phyloP scores from a whole-genome alignment of 2,329 filamentous ascomycete genomes.

The Penicillium corylophilum region DNA sequence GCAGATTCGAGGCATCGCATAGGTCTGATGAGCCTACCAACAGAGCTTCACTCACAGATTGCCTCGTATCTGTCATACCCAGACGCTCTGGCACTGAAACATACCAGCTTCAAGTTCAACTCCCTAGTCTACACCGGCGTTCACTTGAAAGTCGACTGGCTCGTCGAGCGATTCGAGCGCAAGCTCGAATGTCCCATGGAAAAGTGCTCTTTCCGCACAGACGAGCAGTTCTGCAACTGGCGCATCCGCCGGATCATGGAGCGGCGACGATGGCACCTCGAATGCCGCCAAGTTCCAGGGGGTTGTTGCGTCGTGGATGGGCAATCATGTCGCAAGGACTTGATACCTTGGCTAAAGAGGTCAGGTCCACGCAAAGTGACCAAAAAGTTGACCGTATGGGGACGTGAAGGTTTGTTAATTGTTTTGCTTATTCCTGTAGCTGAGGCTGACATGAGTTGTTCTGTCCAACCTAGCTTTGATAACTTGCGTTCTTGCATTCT shows the following conservation, averaged over 20 bases:
- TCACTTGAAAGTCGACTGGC: constrained; percentile 66
- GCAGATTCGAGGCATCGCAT: neutral
- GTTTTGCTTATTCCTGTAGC: neutral
- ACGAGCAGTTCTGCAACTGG: constrained; percentile 43
- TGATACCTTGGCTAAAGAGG: constrained; percentile 33
- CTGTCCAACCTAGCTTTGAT: constrained; percentile 3
- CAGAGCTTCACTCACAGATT: constrained; percentile 67
- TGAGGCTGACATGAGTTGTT: neutral
- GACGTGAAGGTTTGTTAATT: constrained; percentile 31
- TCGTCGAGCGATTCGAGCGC: constrained; percentile 61
- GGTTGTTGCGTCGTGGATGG: constrained; percentile 43
- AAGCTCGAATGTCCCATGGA: constrained; percentile 65
- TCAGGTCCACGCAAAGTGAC: constrained; percentile 16
- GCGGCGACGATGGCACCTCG: constrained; percentile 40
- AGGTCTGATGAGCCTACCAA: constrained; percentile 56
- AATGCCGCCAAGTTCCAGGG: constrained; percentile 32
- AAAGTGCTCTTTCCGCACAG: constrained; percentile 43
- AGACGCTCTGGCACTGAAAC: constrained; percentile 69
- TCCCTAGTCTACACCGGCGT: constrained; percentile 64
- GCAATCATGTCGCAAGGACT: constrained; percentile 30
- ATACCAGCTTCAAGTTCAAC: constrained; percentile 64
- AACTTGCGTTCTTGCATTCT: neutral
- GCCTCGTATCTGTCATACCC: constrained; percentile 63
- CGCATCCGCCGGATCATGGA: constrained; percentile 45
- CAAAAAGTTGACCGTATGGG: constrained; percentile 8